Evolutionary conservation across 805 yeast species (phyloP), one percentile per base, ranked within the genome.

Genomic region (Lachancea nothofagi): DNA sequence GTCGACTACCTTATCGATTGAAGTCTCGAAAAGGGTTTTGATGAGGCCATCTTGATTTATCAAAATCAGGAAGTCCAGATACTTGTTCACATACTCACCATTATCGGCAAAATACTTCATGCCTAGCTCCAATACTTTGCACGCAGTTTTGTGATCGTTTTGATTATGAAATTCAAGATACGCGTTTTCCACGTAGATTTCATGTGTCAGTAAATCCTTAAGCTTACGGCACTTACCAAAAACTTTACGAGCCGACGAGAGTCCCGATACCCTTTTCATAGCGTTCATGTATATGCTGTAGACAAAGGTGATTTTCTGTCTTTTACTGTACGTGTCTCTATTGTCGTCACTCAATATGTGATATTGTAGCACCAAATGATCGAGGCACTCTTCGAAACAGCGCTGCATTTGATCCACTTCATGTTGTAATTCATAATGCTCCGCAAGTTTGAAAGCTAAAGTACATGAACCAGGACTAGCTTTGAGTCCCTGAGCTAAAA

Each of bases 101-200:
- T 78, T 73, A 10, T 69, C 61, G 26, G 64, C 65, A 35, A 70
- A 64, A 32, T 64, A 55, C 55, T 78, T 84, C 66, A 85, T 66
- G 6, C 94, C 97, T 31, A 85, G 61, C 46, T 84, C 94, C 57
- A 86, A 81, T 14, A 89, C 78, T 54, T 80, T 80, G 37, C 73
- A 66, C 0, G 96, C 89, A 32, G 84, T 77, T 39, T 76, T 79
- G 18, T 72, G 64, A 45, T 80, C 83, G 44, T 75, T 80, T 43
- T 80, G 70, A 49, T 76, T 77, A 48, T 69, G 69, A 50, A 74
- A 79, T 55, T 90, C 98, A 67, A 88, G 69, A 55, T 77, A 67
- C 0, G 97, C 96, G 53, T 83, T 82, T 43, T 85, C 90, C 15
- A 80, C 79, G 61, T 74, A 90, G 15, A 90, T 73, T 50, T 86